A percentile compares a stretch with the other conserved stretches of the same genome.
Conservation (phyloP, 768 basidiomycete species). For the Tulasnella sp. region DNA sequence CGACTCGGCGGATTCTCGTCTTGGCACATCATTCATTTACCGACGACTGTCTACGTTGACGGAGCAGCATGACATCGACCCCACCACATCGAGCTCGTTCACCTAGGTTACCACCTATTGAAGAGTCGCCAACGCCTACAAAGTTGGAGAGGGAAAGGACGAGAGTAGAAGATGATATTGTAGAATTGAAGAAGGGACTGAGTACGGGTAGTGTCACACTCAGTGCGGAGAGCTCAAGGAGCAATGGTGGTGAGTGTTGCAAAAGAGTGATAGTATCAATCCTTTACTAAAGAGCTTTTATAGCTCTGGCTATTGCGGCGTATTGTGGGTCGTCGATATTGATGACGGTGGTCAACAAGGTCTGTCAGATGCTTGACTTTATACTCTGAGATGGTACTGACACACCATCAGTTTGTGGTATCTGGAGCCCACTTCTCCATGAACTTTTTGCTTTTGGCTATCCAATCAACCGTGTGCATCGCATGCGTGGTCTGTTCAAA, state of each 20-base stretch:
- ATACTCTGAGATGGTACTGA: neutral
- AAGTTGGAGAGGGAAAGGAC: conserved; percentile 3
- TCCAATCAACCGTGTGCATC: conserved; percentile 83
- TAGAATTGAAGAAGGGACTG: conserved; percentile 42
- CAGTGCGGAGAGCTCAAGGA: conserved; percentile 1
- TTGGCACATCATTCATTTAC: no score
- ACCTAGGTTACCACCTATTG: no score
- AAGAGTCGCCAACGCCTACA: no score
- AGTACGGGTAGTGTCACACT: neutral
- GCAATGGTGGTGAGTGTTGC: neutral
- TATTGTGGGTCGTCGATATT: conserved; percentile 89
- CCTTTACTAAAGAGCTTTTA: neutral
- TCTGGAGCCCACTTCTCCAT: conserved; percentile 88
- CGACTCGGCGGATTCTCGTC: no score
- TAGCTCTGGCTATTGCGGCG: conserved; percentile 70
- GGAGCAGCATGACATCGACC: no score
- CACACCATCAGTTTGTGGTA: conserved; percentile 63
- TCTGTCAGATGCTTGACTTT: conserved; percentile 24
- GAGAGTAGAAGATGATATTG: conserved; percentile 32
- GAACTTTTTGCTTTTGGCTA: conserved; percentile 87
- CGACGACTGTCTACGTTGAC: no score
- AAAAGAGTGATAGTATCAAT: neutral
- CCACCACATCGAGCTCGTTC: no score
- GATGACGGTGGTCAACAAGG: conserved; percentile 98
- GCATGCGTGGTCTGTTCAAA: conserved; percentile 63